phyloP scores from a whole-genome alignment of 768 basidiomycete species.

The Psilocybe sp. region DNA sequence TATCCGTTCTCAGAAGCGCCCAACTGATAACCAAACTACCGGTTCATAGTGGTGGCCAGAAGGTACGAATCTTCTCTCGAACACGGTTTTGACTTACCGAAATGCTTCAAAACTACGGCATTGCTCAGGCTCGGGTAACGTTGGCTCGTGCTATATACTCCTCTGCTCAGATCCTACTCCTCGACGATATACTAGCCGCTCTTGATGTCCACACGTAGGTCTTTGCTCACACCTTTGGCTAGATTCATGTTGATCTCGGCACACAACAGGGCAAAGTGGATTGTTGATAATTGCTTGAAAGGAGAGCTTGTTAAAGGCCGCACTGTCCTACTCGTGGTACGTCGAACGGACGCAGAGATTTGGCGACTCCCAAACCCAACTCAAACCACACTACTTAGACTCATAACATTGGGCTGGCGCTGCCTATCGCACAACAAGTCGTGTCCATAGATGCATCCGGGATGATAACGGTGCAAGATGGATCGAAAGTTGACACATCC shows the following conservation, averaged over 20 bases:
- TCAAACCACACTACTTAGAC: slow-evolving; percentile 23
- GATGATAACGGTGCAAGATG: slow-evolving; percentile 41
- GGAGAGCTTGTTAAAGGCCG: slow-evolving; percentile 73
- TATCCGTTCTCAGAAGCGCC: too few relatives aligned
- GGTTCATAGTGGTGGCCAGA: slow-evolving; percentile 21
- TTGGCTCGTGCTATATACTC: slow-evolving; percentile 45
- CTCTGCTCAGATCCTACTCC: slow-evolving; percentile 54
- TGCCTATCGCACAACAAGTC: slow-evolving; percentile 50
- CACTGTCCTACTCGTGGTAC: slow-evolving; percentile 77
- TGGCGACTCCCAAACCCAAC: too few relatives aligned
- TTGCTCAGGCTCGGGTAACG: slow-evolving; percentile 34
- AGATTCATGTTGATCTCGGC: too few relatives aligned
- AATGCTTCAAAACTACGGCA: too few relatives aligned
- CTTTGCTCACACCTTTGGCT: neutral
- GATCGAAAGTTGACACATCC: slow-evolving; percentile 41
- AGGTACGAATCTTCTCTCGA: slow-evolving; percentile 10
- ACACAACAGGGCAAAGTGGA: slow-evolving; percentile 39
- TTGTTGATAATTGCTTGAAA: slow-evolving; percentile 72
- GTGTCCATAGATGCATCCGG: slow-evolving; percentile 57
- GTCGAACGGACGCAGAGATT: slow-evolving; percentile 9
- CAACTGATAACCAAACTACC: too few relatives aligned
- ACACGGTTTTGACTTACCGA: too few relatives aligned
- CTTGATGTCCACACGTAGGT: slow-evolving; percentile 38
- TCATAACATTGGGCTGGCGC: slow-evolving; percentile 47
- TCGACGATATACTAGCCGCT: slow-evolving; percentile 73